Evolutionary conservation across 2,329 filamentous ascomycete species (phyloP), one percentile per base, ranked within the genome.

Genomic region (Trichoderma brevicompactum): DNA sequence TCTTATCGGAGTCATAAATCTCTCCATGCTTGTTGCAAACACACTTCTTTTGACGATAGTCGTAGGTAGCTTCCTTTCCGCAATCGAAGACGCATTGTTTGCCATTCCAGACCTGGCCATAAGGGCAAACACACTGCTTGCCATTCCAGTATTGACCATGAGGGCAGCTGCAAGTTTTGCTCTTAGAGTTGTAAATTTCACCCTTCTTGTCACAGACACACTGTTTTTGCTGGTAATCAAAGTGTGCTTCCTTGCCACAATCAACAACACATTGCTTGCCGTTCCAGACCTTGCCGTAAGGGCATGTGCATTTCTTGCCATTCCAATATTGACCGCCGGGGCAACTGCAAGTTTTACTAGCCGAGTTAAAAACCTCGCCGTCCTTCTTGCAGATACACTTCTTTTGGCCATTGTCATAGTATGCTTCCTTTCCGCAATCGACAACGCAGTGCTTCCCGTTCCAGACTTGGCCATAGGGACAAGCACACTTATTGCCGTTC

Each of bases 311-410:
- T 19, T 60, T 1, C 41, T 52, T 52, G n/a, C 46, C 44, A 9
- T 40, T 44, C 44, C 44, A 65, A 2, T 50, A 13, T 9, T 65
- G 36, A 17, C 54, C 54, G 7, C 17, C 13, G 2, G 63, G 63
- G 15, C 63, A 65, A 4, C 28, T 17, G 23, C 63, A 65, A 6
- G 32, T 62, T 23, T 66, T 53, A 15, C 12, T 36, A 2, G 34
- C 2, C 1, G 48, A 44, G 41, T 66, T 19, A 3, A 58, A 66
- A 8, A 41, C n/a, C 17, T 66, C 13, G 15, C 65, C 65, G 3
- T 64, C 13, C 0, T 66, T 64, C 4, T 66, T 64, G 60, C 65
- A 66, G 0, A 66, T 50, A 12, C 65, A 66, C 8, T 60, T 54
- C 40, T 55, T 63, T 9, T 66, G 28, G 1, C 12, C 5, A 3